These are phyloP conservation scores for Backusella parvicylindrica DNA, from an alignment of 192 early-diverging fungal genomes.

Conservation along the genomic window DNA sequence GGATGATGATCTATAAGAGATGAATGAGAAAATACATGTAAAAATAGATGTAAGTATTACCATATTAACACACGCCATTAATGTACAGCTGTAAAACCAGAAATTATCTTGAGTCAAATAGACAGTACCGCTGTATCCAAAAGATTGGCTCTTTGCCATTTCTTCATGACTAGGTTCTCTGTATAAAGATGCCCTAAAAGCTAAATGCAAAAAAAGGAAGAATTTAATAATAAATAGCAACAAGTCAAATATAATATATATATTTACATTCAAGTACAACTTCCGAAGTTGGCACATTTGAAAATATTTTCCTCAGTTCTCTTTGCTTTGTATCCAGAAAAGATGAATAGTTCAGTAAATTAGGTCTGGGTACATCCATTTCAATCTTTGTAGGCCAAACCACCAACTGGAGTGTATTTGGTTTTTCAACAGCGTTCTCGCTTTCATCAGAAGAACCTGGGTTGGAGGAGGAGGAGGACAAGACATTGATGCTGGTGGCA, in stretches of 20 bases:
- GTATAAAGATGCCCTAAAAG: conserved; percentile 23
- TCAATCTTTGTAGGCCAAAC: conserved; percentile 33
- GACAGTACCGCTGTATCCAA: conserved; percentile 43
- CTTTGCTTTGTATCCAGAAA: neutral
- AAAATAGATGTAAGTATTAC: conserved; percentile 21
- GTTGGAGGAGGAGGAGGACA: conserved; percentile 10
- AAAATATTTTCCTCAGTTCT: conserved; percentile 26
- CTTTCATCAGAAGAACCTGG: neutral
- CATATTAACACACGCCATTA: conserved; percentile 59
- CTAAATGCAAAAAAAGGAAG: neutral
- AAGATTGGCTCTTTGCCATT: neutral
- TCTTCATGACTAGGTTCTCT: neutral
- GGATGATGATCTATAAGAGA: conserved; percentile 36
- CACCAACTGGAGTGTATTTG: neutral
- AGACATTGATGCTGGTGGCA: conserved; percentile 14
- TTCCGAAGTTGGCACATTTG: conserved; percentile 15
- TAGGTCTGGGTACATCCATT: conserved; percentile 6
- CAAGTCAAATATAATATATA: conserved; percentile 34
- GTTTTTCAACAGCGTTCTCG: neutral
- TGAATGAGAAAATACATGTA: neutral
- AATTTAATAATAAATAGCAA: conserved; percentile 30
- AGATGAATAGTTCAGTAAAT: conserved; percentile 4
- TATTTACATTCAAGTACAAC: conserved; percentile 30
- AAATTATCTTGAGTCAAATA: conserved; percentile 58
- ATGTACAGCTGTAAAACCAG: conserved; percentile 61